Percentiles rank a stretch among this genome's conserved stretches.
Evolutionary conservation across 2,329 filamentous ascomycete species (phyloP).

Genomic region (Phyllosticta citrichinensis): DNA sequence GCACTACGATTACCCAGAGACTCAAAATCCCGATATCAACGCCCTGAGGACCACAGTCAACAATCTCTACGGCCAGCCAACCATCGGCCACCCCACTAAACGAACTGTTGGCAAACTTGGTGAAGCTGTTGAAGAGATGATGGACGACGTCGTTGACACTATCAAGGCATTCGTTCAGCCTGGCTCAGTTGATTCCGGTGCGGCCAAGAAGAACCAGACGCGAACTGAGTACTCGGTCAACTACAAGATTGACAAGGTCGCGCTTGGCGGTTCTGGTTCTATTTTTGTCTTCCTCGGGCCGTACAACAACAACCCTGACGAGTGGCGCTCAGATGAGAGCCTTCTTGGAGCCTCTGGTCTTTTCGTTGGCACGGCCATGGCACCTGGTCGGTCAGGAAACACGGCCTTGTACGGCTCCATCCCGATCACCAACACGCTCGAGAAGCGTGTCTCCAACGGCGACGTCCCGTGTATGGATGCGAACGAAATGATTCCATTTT

Average conservation of each 20-base stretch:
- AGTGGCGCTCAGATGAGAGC: constrained; percentile 45
- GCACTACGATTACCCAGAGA: constrained; percentile 67
- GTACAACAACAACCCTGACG: constrained; percentile 27
- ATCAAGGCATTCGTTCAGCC: constrained; percentile 9
- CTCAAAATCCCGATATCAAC: constrained; percentile 26
- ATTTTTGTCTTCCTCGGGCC: constrained; percentile 60
- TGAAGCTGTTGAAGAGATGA: background rate
- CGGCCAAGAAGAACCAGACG: constrained; percentile 27
- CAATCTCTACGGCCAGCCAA: constrained; percentile 46
- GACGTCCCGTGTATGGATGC: constrained; percentile 23
- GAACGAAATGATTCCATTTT: constrained; percentile 15
- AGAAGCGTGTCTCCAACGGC: constrained; percentile 22
- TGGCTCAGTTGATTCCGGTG: constrained; percentile 17
- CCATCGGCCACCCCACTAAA: constrained; percentile 14
- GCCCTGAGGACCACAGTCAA: constrained; percentile 48
- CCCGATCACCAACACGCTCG: constrained; percentile 34
- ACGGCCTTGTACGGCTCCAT: constrained; percentile 27
- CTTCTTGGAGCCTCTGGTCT: constrained; percentile 52
- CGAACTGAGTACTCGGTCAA: constrained; percentile 57
- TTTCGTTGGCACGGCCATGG: constrained; percentile 18
- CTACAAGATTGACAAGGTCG: constrained; percentile 51
- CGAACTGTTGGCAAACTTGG: background rate
- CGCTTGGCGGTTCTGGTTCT: constrained; percentile 50
- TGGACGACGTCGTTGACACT: constrained; percentile 9
- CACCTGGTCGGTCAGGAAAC: constrained; percentile 10